Conservation (phyloP, 768 basidiomycete species). For the Rhodotorula toruloides region DNA sequence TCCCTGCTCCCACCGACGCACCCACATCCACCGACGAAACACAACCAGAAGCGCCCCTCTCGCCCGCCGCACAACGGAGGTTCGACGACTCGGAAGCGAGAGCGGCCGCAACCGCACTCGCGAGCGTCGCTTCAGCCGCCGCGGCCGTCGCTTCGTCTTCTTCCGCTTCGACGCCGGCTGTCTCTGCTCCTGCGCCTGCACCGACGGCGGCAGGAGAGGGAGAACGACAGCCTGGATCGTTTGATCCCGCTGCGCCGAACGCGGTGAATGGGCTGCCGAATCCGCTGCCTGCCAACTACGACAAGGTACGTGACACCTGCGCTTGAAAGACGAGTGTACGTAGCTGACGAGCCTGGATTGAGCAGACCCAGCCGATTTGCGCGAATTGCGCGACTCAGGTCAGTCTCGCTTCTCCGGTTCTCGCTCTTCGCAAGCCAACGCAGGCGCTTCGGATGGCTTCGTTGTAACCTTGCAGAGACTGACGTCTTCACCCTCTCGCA, state of each 20-base stretch:
- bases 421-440: background rate
- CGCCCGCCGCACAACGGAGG: background rate
- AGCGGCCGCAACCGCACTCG: background rate
- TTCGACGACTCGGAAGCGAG: constrained; percentile 5
- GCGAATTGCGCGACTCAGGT: constrained; percentile 40
- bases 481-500: background rate
- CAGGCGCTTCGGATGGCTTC: too few relatives aligned
- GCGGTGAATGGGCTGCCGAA: constrained; percentile 29
- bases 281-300: constrained; percentile 29
- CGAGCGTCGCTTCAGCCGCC: background rate
- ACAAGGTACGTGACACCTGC: constrained; percentile 15
- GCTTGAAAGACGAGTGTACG: background rate
- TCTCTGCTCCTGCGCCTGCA: background rate
- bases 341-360: background rate
- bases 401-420: background rate
- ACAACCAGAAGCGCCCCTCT: background rate
- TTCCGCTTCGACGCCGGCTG: background rate
- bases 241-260: constrained; percentile 31
- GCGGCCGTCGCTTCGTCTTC: background rate
- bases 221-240: constrained; percentile 8
- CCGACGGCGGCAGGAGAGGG: background rate
- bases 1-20: background rate
- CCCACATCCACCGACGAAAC: background rate
- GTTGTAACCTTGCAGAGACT: background rate
- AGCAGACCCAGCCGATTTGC: constrained; percentile 38